Conservation (phyloP, 352 stramenopile genomes). For the Achlya hypogyna region DNA sequence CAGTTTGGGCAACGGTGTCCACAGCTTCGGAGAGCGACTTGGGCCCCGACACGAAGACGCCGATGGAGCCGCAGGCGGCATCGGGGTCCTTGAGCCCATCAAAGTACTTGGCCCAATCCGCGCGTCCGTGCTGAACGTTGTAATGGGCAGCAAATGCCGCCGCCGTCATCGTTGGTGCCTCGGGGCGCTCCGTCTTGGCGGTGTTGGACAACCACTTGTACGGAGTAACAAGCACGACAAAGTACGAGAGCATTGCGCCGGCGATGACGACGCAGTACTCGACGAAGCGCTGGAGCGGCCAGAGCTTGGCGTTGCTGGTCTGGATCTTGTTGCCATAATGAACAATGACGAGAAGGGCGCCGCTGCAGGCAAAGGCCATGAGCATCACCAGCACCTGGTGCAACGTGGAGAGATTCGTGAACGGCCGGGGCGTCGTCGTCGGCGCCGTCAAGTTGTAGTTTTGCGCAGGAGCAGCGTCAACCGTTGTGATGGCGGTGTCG, state of each 20-base stretch:
- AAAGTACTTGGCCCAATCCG: slow-evolving; percentile 3
- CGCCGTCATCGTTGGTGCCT: background rate
- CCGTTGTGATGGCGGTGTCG: background rate
- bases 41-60: slow-evolving; percentile 70
- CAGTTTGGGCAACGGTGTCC: slow-evolving; percentile 41
- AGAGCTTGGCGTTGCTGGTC: slow-evolving; percentile 46
- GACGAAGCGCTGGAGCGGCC: slow-evolving; percentile 71
- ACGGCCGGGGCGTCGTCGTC: background rate
- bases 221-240: background rate
- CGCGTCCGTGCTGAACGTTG: background rate
- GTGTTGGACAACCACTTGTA: background rate
- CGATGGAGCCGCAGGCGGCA: slow-evolving; percentile 31
- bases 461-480: background rate
- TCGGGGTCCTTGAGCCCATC: background rate
- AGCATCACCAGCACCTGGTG: slow-evolving; percentile 77
- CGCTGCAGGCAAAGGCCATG: slow-evolving; percentile 65
- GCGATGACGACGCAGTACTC: slow-evolving; percentile 64
- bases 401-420: slow-evolving; percentile 6
- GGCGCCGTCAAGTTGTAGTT: background rate
- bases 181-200: background rate
- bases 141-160: background rate
- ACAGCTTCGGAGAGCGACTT: slow-evolving; percentile 52
- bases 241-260: slow-evolving; percentile 27
- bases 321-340: slow-evolving; percentile 62
- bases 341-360: slow-evolving; percentile 60